A percentile compares a stretch with the other conserved stretches of the same genome.
Evolutionary conservation across 768 basidiomycete genomes (phyloP).

Genomic region (Lactarius akahatsu): DNA sequence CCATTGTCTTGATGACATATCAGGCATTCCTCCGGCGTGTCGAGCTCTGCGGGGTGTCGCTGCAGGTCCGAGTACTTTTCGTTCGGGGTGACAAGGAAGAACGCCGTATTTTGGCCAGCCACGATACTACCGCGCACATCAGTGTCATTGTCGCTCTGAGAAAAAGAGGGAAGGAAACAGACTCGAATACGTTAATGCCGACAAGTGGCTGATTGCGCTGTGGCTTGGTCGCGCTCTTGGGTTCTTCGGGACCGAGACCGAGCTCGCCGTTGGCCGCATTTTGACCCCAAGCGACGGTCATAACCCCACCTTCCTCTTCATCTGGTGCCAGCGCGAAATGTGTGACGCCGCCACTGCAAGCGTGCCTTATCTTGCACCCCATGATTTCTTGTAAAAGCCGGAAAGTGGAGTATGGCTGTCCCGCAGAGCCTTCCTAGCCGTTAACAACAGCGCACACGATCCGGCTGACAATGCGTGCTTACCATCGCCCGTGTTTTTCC

Average conservation of each 20-base stretch:
- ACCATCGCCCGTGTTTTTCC: constrained; percentile 96
- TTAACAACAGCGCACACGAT: constrained; percentile 14
- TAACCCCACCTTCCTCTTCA: constrained; percentile 60
- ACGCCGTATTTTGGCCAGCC: constrained; percentile 82
- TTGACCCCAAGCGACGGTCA: constrained; percentile 87
- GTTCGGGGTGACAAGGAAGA: constrained; percentile 76
- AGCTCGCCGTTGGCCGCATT: constrained; percentile 89
- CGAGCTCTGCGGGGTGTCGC: constrained; percentile 74
- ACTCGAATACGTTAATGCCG: constrained; percentile 83
- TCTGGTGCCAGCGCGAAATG: constrained; percentile 80
- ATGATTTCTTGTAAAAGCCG: constrained; percentile 84
- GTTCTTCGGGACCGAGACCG: constrained; percentile 73
- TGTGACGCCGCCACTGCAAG: constrained; percentile 82
- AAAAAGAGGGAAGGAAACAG: constrained; percentile 32
- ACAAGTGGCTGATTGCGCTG: constrained; percentile 64
- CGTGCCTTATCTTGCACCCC: constrained; percentile 75
- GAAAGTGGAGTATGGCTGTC: constrained; percentile 86
- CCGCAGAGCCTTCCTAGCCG: constrained; percentile 67
- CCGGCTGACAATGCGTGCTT: constrained; percentile 22
- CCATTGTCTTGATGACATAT: constrained; percentile 69
- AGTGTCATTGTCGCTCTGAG: background rate
- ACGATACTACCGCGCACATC: constrained; percentile 54
- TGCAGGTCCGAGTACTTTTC: constrained; percentile 75
- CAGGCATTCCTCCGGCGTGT: constrained; percentile 65
- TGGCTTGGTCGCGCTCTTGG: constrained; percentile 86